Percentiles rank a stretch among this genome's conserved stretches.
phyloP scores from a whole-genome alignment of 257 asterid genomes.

The Anisodus acutangulus region DNA sequence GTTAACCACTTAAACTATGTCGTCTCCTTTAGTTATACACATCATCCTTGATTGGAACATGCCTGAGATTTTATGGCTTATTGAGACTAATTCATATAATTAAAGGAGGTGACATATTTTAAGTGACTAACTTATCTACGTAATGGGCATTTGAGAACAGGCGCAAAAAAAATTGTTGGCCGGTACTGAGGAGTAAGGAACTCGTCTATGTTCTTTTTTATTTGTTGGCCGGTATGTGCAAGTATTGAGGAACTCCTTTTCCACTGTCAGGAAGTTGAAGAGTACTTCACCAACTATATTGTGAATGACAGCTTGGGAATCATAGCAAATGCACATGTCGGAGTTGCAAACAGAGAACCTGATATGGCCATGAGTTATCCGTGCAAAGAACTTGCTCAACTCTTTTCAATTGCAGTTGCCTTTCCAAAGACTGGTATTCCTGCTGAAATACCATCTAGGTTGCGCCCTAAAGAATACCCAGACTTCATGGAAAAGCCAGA shows the following conservation, averaged over 20 bases:
- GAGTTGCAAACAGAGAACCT: conserved; percentile 68
- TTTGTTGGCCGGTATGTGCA: neutral
- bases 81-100: no score
- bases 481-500: conserved; percentile 95
- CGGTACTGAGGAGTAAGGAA: no score
- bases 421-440: conserved; percentile 92
- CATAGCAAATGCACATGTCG: conserved; percentile 77
- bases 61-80: no score
- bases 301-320: conserved; percentile 83
- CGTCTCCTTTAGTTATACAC: no score
- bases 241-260: conserved; percentile 2
- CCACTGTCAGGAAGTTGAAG: conserved; percentile 65
- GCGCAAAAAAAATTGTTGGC: no score
- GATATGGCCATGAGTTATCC: conserved; percentile 56
- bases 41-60: no score
- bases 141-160: no score
- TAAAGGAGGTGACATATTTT: no score
- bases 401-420: conserved; percentile 82
- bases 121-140: no score
- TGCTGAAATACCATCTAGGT: conserved; percentile 70
- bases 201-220: no score
- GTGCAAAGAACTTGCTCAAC: conserved; percentile 64
- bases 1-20: no score
- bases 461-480: conserved; percentile 78
- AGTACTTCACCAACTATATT: conserved; percentile 84